Percentiles rank a stretch among this genome's conserved stretches.
Evolutionary conservation across 2,329 filamentous ascomycete genomes (phyloP).

Genomic region (Calonectria pauciramosa): DNA sequence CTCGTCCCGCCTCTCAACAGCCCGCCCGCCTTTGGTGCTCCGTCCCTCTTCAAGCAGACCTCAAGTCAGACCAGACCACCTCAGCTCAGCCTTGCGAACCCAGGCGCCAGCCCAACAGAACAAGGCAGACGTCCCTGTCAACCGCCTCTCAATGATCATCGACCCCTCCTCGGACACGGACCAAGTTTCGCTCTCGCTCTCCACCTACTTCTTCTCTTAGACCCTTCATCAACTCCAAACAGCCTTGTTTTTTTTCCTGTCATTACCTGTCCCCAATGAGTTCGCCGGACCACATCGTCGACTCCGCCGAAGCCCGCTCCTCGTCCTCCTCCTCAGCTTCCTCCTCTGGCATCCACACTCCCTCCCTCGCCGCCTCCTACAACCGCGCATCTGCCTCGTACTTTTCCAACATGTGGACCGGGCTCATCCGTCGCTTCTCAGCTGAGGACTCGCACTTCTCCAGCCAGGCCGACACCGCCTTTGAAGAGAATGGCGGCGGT

Average conservation of each 20-base stretch:
- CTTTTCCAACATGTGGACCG: constrained; percentile 64
- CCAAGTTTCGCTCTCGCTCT: neutral
- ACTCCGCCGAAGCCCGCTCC: constrained; percentile 36
- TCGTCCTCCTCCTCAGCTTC: constrained; percentile 34
- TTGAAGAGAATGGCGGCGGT: constrained; percentile 30
- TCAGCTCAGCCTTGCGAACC: neutral
- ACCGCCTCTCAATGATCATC: neutral
- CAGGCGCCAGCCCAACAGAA: neutral
- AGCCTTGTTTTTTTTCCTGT: neutral
- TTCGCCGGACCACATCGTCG: constrained; percentile 35
- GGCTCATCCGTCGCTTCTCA: constrained; percentile 77
- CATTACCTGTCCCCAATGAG: constrained; percentile 30
- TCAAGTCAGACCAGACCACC: neutral
- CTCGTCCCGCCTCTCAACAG: too few relatives aligned
- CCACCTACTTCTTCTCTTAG: constrained; percentile 12
- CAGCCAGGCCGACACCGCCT: constrained; percentile 46
- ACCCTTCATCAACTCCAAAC: constrained; percentile 2
- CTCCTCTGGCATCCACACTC: constrained; percentile 43
- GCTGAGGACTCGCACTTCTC: constrained; percentile 56
- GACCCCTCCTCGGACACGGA: neutral
- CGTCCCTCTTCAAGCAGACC: neutral
- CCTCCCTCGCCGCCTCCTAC: constrained; percentile 28
- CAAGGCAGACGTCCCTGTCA: neutral
- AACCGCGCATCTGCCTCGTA: constrained; percentile 45
- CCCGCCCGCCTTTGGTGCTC: neutral